Evolutionary conservation across 139 green algal genomes (phyloP).

Genomic region (Prasinococcaceae sp.): DNA sequence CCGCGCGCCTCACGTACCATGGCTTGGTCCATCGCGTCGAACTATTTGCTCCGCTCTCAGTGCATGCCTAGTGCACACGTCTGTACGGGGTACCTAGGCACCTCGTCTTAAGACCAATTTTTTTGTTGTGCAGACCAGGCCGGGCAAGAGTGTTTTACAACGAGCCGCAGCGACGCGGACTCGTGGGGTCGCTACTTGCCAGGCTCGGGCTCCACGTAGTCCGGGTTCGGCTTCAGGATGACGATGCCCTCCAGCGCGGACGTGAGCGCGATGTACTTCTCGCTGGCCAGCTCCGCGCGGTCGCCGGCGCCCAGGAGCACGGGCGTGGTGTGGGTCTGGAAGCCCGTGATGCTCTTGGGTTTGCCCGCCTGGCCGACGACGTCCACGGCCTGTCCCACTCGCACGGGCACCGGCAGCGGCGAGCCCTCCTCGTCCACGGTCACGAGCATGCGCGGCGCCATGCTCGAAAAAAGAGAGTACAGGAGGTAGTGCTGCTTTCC

Average conservation of each 20-base stretch:
- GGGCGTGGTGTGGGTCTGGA: slow-evolving; percentile 93
- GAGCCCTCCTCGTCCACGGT: slow-evolving; percentile 78
- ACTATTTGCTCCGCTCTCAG: too few relatives aligned
- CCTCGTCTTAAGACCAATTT: too few relatives aligned
- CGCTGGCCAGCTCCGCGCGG: slow-evolving; percentile 83
- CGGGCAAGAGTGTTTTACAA: too few relatives aligned
- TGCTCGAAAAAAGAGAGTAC: slow-evolving; percentile 36
- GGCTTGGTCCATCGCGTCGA: too few relatives aligned
- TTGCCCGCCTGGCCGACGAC: slow-evolving; percentile 89
- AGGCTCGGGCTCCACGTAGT: slow-evolving; percentile 91
- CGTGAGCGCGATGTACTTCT: slow-evolving; percentile 78
- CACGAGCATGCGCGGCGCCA: slow-evolving; percentile 85
- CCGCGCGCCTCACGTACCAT: too few relatives aligned
- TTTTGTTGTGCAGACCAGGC: too few relatives aligned
- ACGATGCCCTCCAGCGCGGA: slow-evolving; percentile 84
- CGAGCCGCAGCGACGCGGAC: too few relatives aligned
- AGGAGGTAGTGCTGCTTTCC: slow-evolving; percentile 85
- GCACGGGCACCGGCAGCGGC: slow-evolving; percentile 65
- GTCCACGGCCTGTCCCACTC: slow-evolving; percentile 90
- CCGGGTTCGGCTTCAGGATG: slow-evolving; percentile 84
- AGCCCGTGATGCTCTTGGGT: slow-evolving; percentile 93
- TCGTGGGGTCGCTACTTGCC: too few relatives aligned
- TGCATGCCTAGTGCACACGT: too few relatives aligned
- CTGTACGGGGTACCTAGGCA: too few relatives aligned
- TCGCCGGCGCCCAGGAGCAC: slow-evolving; percentile 83